phyloP scores from a whole-genome alignment of 768 basidiomycete species.

The Naganishia onofrii region DNA sequence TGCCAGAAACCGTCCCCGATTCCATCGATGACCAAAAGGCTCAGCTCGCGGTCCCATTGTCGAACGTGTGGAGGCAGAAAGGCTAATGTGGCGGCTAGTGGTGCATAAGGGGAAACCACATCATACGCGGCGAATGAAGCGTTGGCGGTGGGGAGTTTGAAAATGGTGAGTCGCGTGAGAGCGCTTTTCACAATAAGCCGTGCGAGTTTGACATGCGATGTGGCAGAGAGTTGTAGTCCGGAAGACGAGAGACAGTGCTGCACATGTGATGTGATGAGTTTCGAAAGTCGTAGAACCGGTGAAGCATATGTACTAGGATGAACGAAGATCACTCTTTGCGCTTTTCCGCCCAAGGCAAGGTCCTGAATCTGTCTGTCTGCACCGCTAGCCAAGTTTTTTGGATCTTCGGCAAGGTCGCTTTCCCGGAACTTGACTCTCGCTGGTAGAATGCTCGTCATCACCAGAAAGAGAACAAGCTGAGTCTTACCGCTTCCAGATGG shows the following conservation, averaged over 20 bases:
- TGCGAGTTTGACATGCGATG: not conserved
- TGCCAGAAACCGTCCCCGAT: conserved; percentile 31
- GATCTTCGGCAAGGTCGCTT: not conserved
- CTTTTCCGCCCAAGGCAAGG: conserved; percentile 9
- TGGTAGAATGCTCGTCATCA: conserved; percentile 31
- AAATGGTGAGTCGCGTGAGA: conserved; percentile 17
- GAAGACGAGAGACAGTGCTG: not conserved
- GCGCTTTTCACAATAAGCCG: conserved; percentile 7
- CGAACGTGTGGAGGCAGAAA: conserved; percentile 9
- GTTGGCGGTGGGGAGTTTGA: conserved; percentile 11
- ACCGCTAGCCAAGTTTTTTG: no score
- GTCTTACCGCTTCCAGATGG: conserved; percentile 32
- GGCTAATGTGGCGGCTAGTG: conserved; percentile 19
- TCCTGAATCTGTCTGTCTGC: not conserved
- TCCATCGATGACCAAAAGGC: conserved; percentile 27
- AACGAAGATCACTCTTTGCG: conserved; percentile 2
- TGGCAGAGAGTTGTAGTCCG: not conserved
- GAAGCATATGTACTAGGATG: conserved; percentile 17
- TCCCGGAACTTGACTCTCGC: not conserved
- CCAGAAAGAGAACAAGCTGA: conserved; percentile 19
- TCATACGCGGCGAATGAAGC: conserved; percentile 16
- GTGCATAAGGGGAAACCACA: not conserved
- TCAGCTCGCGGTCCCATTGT: conserved; percentile 13
- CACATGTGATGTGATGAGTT: conserved; percentile 13
- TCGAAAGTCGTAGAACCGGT: conserved; percentile 11